phyloP scores from a whole-genome alignment of 2,329 filamentous ascomycete species.

The Didymella sp. region DNA sequence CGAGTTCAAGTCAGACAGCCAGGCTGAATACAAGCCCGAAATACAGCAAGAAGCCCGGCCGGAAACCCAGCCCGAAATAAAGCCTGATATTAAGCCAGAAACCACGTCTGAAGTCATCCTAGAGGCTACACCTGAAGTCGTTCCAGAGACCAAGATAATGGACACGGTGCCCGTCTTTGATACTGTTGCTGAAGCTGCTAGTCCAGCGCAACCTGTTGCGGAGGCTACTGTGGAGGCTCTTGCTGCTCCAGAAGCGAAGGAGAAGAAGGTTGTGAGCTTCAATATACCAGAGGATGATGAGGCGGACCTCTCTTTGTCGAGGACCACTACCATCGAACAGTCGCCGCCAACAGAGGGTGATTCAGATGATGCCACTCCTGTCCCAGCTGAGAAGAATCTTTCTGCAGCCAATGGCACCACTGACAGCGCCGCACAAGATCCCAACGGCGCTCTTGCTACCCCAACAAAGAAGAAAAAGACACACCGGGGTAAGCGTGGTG shows the following conservation, averaged over 20 bases:
- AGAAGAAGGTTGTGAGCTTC: slow-evolving; percentile 47
- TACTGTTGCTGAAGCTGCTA: slow-evolving; percentile 10
- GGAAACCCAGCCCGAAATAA: background rate
- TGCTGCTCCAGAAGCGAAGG: slow-evolving; percentile 31
- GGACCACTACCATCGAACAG: slow-evolving; percentile 44
- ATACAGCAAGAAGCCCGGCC: background rate
- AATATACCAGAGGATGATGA: slow-evolving; percentile 42
- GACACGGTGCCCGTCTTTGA: slow-evolving; percentile 11
- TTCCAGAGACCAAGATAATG: background rate
- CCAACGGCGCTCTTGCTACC: slow-evolving; percentile 30
- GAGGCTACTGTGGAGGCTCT: slow-evolving; percentile 16
- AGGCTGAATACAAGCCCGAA: background rate
- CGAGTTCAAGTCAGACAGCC: background rate
- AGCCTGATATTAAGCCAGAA: background rate
- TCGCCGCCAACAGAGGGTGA: slow-evolving; percentile 28
- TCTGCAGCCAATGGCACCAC: slow-evolving; percentile 16
- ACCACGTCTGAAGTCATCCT: background rate
- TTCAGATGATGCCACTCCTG: slow-evolving; percentile 21
- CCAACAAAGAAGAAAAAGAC: slow-evolving; percentile 58
- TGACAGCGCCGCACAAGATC: slow-evolving; percentile 33
- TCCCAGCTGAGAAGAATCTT: slow-evolving; percentile 11
- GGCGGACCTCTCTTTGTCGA: slow-evolving; percentile 43
- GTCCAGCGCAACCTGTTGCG: slow-evolving; percentile 11
- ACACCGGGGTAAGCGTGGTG: slow-evolving; percentile 58
- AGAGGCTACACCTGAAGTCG: slow-evolving; percentile 5